Conservation (phyloP, 805 yeast genomes). For the Candida maltosa region DNA sequence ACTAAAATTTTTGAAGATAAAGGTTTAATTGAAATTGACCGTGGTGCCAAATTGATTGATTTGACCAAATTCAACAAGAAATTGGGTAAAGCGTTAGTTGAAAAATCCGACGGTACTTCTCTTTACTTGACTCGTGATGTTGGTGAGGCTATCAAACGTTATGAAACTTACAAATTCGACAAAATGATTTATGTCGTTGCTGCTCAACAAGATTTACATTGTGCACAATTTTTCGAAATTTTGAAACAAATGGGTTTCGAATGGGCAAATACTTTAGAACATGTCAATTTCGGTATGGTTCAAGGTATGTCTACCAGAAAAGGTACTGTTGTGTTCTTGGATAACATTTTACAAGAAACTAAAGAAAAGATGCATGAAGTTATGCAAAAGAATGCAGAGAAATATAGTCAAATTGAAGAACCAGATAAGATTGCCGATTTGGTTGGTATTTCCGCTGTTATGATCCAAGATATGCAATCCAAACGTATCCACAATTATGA, state of each 20-base stretch:
- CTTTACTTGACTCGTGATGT: constrained; percentile 93
- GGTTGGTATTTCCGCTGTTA: constrained; percentile 94
- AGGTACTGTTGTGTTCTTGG: constrained; percentile 98
- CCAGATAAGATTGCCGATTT: constrained; percentile 95
- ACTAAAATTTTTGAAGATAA: constrained; percentile 60
- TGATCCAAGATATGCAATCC: constrained; percentile 98
- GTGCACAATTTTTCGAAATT: constrained; percentile 91
- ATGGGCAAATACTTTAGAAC: constrained; percentile 80
- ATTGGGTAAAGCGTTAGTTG: constrained; percentile 87
- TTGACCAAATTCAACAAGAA: constrained; percentile 83
- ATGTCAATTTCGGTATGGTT: constrained; percentile 96
- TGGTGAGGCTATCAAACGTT: constrained; percentile 92
- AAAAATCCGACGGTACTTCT: constrained; percentile 94
- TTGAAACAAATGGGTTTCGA: constrained; percentile 84
- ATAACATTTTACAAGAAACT: constrained; percentile 88
- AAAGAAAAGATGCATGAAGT: constrained; percentile 94
- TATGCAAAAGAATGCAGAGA: constrained; percentile 86
- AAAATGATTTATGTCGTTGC: constrained; percentile 97
- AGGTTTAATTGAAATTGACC: constrained; percentile 76
- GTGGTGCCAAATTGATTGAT: constrained; percentile 88
- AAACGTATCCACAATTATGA: constrained; percentile 95
- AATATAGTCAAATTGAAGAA: constrained; percentile 87
- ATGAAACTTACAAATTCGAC: constrained; percentile 80
- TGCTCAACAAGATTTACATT: constrained; percentile 91
- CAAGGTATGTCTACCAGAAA: constrained; percentile 97